Evolutionary conservation across 2,329 filamentous ascomycete genomes (phyloP).

Genomic region (Cercospora nicotianae): DNA sequence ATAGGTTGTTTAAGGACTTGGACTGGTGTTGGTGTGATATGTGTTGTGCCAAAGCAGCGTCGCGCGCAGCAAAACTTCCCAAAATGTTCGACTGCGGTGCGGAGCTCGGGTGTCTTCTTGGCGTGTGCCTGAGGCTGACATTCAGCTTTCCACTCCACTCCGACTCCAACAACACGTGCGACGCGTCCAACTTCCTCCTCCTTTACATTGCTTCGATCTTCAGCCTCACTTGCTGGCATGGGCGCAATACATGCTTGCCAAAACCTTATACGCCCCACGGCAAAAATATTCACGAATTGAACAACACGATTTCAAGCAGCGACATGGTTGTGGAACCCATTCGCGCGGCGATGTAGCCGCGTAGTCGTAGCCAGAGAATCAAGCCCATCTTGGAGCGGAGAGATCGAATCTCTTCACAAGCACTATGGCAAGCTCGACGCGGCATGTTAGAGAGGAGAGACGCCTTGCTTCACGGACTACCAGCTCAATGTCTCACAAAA

Average conservation of each 20-base stretch:
- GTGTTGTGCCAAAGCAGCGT: slow-evolving; percentile 5
- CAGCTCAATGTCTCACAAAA: not conserved
- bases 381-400: not conserved
- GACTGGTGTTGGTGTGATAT: slow-evolving; percentile 15
- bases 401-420: not conserved
- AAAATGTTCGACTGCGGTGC: slow-evolving; percentile 4
- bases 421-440: not conserved
- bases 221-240: no score
- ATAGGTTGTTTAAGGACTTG: slow-evolving; percentile 39
- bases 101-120: not conserved
- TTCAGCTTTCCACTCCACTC: not conserved
- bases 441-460: not conserved
- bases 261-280: no score
- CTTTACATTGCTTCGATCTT: not conserved
- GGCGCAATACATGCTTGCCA: no score
- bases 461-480: not conserved
- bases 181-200: not conserved
- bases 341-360: not conserved
- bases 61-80: slow-evolving; percentile 2
- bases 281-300: no score
- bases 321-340: not conserved
- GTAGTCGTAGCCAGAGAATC: not conserved
- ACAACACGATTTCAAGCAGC: not conserved
- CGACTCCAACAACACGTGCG: not conserved
- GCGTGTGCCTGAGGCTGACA: not conserved